A percentile compares a stretch with the other conserved stretches of the same genome.
Evolutionary conservation across 345 rosid species (phyloP).

Genomic region (Orychophragmus violaceus): DNA sequence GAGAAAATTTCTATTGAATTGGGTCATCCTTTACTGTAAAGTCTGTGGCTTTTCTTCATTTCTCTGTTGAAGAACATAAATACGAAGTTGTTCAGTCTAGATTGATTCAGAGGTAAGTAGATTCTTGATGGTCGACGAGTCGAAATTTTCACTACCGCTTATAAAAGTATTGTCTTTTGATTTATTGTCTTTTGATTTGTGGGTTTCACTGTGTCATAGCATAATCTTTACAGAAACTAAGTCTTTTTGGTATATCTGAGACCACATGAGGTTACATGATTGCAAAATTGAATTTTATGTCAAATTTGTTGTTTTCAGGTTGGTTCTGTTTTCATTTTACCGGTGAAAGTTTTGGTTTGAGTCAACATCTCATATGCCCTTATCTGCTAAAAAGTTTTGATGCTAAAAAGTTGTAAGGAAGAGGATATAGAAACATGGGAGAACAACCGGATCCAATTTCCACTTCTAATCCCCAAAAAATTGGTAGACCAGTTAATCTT

Average conservation of each 20-base stretch:
- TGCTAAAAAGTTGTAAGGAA: too few relatives aligned
- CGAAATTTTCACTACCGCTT: neutral
- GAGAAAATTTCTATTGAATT: neutral
- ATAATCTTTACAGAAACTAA: too few relatives aligned
- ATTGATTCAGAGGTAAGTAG: neutral
- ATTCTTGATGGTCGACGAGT: neutral
- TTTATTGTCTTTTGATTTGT: neutral
- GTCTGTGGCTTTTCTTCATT: neutral
- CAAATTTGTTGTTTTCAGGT: slow-evolving; percentile 9
- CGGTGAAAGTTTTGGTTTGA: neutral
- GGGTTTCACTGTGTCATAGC: neutral
- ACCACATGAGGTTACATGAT: neutral
- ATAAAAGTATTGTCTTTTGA: neutral
- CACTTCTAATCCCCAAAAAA: slow-evolving; percentile 23
- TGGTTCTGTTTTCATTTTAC: neutral
- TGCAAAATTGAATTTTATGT: neutral
- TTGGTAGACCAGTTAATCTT: slow-evolving; percentile 33
- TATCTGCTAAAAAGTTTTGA: too few relatives aligned
- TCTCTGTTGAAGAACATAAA: neutral
- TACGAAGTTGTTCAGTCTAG: neutral
- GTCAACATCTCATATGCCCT: too few relatives aligned
- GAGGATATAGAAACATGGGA: slow-evolving; percentile 40
- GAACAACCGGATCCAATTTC: slow-evolving; percentile 34
- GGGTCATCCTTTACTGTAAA: neutral
- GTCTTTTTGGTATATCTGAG: too few relatives aligned